Evolutionary conservation across 169 alveolate genomes (phyloP).

Genomic region (Besnoitia besnoiti): DNA sequence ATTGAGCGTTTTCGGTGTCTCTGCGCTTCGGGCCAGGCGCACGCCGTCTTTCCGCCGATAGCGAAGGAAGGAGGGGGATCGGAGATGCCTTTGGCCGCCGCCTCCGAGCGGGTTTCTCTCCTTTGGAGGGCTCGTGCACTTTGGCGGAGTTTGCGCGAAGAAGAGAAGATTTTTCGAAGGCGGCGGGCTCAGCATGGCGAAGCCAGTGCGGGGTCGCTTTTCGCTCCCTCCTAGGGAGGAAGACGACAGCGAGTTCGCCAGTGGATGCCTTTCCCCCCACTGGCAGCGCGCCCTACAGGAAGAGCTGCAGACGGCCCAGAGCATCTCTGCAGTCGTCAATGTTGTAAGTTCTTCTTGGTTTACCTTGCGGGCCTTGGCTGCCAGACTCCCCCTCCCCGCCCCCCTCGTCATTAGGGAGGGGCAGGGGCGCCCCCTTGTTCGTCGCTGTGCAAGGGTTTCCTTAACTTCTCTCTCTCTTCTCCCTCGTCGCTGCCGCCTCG

Average conservation of each 20-base stretch:
- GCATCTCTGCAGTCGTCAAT: conserved; percentile 21
- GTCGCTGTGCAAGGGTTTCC: no score
- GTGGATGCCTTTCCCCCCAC: conserved; percentile 25
- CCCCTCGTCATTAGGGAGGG: no score
- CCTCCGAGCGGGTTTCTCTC: background rate
- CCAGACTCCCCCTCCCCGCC: no score
- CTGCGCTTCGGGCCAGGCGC: no score
- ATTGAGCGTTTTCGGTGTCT: no score
- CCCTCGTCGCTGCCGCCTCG: no score
- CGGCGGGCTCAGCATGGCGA: background rate
- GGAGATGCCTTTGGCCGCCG: background rate
- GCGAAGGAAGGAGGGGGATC: background rate
- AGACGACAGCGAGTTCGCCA: background rate
- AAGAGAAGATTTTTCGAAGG: background rate
- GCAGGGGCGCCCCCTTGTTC: no score
- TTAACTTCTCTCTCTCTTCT: no score
- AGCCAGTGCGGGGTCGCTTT: background rate
- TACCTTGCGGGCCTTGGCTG: no score
- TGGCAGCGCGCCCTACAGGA: background rate
- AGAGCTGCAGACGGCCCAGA: conserved; percentile 18
- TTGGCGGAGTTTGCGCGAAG: background rate
- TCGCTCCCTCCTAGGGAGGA: background rate
- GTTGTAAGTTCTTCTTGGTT: conserved; percentile 5
- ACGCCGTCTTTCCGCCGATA: no score
- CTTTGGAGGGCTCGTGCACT: background rate